Base-by-base conservation (phyloP, 1,284 basidiomycete genomes). In the Farysia itapuensis region DNA sequence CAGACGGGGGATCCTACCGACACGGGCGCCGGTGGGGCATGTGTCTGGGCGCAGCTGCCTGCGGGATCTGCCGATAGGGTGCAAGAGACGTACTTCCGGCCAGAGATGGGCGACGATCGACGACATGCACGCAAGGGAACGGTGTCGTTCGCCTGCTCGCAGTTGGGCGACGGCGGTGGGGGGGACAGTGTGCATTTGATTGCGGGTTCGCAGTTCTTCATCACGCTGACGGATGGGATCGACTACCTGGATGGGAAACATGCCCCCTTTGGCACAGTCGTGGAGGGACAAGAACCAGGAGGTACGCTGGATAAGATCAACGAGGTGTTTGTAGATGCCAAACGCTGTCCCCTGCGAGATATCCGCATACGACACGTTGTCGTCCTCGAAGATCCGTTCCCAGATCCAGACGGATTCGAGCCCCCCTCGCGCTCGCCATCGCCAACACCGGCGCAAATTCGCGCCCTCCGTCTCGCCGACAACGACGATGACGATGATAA, bases 221-320 rank as follows among this genome's bases (percentile, higher is more conserved):
- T 98, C 68, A 97, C 94, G 0, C 82, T 98, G 2, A 86, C 83
- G 15, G 89, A 94, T 67, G 85, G 86, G 51, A 89, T 96, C 70
- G 90, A 93, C 60, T 97, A 96, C 74, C 83, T 98, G 26, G 94
- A 98, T 70, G 90, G 90, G 43, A 93, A 91, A 75, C 94, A 98
- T 73, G 88, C 89, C 0, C 90, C 92, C 2, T 97, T 98, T 76
- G 94, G 93, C 9, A 87, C 87, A 70, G 89, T 97, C 9, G 90
- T 97, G 5, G 94, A 98, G 76, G 94, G 95, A 0, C 77, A 90
- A 16, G 93, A 96, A 33, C 40, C 54, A 5, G 67, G 65, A 4
- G 67, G 65, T 21, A 91, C 90, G 7, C 79, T 98, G 54, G 89
- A 92, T 71, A 93, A 90, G 80, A 80, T 98, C 66, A 96, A 95